phyloP scores from a whole-genome alignment of 2,329 filamentous ascomycete genomes.

The Fusarium albosuccineum region DNA sequence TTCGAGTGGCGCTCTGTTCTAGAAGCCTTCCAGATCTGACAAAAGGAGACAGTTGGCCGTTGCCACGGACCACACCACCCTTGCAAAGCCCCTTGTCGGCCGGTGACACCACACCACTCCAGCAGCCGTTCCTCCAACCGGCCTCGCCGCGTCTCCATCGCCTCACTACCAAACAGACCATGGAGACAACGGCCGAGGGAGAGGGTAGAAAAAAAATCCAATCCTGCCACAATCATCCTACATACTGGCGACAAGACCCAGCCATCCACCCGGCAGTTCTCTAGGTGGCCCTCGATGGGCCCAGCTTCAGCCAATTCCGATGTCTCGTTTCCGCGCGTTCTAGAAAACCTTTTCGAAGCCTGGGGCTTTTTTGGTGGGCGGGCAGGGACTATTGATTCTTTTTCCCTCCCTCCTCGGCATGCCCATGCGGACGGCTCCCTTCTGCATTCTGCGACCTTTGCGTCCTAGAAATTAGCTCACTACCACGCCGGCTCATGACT shows the following conservation, averaged over 20 bases:
- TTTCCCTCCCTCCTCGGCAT: slow-evolving; percentile 12
- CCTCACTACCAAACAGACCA: slow-evolving; percentile 33
- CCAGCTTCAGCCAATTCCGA: slow-evolving; percentile 28
- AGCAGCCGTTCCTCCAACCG: slow-evolving; percentile 36
- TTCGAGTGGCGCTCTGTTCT: slow-evolving; percentile 38
- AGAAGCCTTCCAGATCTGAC: slow-evolving; percentile 43
- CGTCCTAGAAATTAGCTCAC: slow-evolving; percentile 8
- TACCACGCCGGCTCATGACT: slow-evolving; percentile 30
- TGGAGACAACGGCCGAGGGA: slow-evolving; percentile 4
- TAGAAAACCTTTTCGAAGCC: slow-evolving; percentile 33
- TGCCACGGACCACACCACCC: slow-evolving; percentile 37
- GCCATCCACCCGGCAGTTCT: slow-evolving; percentile 20
- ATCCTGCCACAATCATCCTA: slow-evolving; percentile 32
- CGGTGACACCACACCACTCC: slow-evolving; percentile 35
- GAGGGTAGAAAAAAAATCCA: slow-evolving; percentile 11
- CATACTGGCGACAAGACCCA: slow-evolving; percentile 21
- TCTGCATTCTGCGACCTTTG: slow-evolving; percentile 31
- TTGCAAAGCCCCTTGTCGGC: slow-evolving; percentile 18
- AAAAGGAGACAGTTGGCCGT: slow-evolving; percentile 8
- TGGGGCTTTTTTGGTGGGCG: slow-evolving; percentile 8
- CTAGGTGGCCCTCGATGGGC: slow-evolving; percentile 3
- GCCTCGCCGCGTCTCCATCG: slow-evolving; percentile 48
- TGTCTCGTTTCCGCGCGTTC: slow-evolving; percentile 22
- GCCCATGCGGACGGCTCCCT: slow-evolving; percentile 20
- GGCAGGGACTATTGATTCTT: slow-evolving; percentile 31